Evolutionary conservation across 306 rosid genomes (phyloP).

Genomic region (Ochetophila trinervis): DNA sequence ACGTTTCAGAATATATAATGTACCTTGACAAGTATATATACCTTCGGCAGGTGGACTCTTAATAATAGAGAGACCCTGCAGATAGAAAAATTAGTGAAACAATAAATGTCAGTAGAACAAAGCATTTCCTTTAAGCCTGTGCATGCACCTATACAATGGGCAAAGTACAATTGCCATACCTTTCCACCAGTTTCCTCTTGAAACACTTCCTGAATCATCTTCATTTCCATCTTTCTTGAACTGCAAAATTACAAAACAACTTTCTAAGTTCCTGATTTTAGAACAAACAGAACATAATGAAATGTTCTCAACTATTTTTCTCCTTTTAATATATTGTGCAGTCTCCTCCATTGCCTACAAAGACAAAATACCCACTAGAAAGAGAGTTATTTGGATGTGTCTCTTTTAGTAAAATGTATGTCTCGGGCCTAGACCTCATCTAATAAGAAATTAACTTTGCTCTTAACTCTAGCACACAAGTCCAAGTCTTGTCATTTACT

Average conservation of each 20-base stretch:
- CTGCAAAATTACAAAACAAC: constrained; percentile 29
- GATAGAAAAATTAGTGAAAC: constrained; percentile 19
- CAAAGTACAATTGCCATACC: constrained; percentile 42
- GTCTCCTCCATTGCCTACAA: too few relatives aligned
- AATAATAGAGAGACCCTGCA: constrained; percentile 78
- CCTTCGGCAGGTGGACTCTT: constrained; percentile 33
- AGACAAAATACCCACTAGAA: too few relatives aligned
- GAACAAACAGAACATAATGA: neutral
- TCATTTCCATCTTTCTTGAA: constrained; percentile 63
- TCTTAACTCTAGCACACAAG: neutral
- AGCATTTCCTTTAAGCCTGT: constrained; percentile 5
- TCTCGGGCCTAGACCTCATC: too few relatives aligned
- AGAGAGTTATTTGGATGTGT: too few relatives aligned
- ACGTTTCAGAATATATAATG: neutral
- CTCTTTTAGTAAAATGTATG: too few relatives aligned
- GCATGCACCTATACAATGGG: neutral
- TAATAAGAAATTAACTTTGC: too few relatives aligned
- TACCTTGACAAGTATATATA: constrained; percentile 45
- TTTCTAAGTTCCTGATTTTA: neutral
- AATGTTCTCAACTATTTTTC: neutral
- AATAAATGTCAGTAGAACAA: constrained; percentile 3
- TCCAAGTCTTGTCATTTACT: too few relatives aligned
- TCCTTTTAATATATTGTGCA: too few relatives aligned
- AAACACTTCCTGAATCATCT: constrained; percentile 75
- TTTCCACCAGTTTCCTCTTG: constrained; percentile 96